A percentile compares a stretch with the other conserved stretches of the same genome.
These are phyloP conservation scores for Didymellaceae sp. DNA, from an alignment of 2,329 filamentous ascomycete species.

Conservation along the genomic window DNA sequence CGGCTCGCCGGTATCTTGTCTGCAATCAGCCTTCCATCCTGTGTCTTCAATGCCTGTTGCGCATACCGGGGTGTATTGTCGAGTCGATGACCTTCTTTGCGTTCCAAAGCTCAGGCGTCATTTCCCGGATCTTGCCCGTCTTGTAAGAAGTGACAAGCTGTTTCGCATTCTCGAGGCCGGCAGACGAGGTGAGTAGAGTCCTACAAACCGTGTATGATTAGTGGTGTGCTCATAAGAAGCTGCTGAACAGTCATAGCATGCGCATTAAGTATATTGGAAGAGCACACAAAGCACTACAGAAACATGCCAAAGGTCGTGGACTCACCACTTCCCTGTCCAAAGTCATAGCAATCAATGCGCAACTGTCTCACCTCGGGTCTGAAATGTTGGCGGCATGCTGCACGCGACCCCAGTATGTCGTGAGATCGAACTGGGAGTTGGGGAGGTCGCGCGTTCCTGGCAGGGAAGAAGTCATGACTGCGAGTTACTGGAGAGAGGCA, in stretches of 20 bases:
- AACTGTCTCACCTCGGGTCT: conserved; percentile 83
- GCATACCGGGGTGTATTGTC: conserved; percentile 88
- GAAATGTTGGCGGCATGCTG: conserved; percentile 86
- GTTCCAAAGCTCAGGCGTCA: conserved; percentile 91
- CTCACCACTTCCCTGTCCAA: conserved; percentile 43
- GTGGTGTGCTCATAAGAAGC: conserved; percentile 3
- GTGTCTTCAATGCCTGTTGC: not conserved
- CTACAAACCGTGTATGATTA: conserved; percentile 57
- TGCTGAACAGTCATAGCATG: conserved; percentile 1
- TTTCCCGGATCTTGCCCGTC: conserved; percentile 75
- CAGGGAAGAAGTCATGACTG: conserved; percentile 65
- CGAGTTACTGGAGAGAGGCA: not conserved
- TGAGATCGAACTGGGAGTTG: conserved; percentile 88
- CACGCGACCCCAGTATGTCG: conserved; percentile 94
- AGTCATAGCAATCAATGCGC: conserved; percentile 10
- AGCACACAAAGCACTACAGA: not conserved
- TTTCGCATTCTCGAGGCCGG: conserved; percentile 87
- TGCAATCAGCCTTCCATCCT: conserved; percentile 17
- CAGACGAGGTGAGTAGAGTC: conserved; percentile 79
- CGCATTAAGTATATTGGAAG: not conserved
- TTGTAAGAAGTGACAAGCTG: conserved; percentile 83
- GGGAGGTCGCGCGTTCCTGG: conserved; percentile 80
- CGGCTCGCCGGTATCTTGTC: conserved; percentile 83
- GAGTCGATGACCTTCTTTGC: conserved; percentile 98
- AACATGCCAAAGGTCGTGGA: conserved; percentile 40